These are phyloP conservation scores for Chloropicon primus DNA, from an alignment of 139 green algal genomes.

Conservation along the genomic window DNA sequence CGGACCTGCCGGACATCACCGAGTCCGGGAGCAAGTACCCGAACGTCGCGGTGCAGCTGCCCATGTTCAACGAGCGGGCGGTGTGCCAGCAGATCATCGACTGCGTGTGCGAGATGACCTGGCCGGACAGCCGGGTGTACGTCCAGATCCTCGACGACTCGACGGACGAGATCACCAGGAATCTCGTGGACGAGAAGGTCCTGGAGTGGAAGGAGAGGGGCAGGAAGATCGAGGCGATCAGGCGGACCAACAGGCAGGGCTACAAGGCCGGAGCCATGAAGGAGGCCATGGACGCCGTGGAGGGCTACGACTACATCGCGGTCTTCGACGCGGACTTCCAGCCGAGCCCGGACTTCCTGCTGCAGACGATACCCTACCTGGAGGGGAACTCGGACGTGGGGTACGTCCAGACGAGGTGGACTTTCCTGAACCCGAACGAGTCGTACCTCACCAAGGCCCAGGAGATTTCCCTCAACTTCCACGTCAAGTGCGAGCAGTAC, in stretches of 20 bases:
- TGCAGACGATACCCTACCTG: conserved; percentile 26
- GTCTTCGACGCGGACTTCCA: conserved; percentile 86
- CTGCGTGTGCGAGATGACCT: conserved; percentile 54
- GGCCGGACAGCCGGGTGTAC: conserved; percentile 45
- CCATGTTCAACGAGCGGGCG: conserved; percentile 85
- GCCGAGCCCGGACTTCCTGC: conserved; percentile 62
- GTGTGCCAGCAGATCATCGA: conserved; percentile 71
- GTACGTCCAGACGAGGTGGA: conserved; percentile 61
- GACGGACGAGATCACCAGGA: conserved; percentile 43
- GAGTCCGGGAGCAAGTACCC: conserved; percentile 16
- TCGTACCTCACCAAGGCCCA: conserved; percentile 60
- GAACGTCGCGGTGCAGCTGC: conserved; percentile 84
- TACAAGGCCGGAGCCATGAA: conserved; percentile 78
- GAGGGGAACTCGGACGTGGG: conserved; percentile 30
- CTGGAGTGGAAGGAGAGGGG: conserved; percentile 50
- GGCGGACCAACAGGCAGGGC: conserved; percentile 54
- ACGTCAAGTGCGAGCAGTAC: conserved; percentile 75
- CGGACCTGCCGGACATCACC: background rate
- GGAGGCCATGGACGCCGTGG: conserved; percentile 32
- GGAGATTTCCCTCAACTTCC: conserved; percentile 68
- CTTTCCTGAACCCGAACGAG: conserved; percentile 51
- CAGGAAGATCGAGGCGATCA: conserved; percentile 38
- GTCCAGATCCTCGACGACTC: conserved; percentile 79
- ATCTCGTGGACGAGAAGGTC: conserved; percentile 56
- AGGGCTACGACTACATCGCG: conserved; percentile 44